Evolutionary conservation across 176 grass and related monocot genomes (phyloP), one percentile per base, ranked within the genome.

Genomic region (Phoenix roebelenii): DNA sequence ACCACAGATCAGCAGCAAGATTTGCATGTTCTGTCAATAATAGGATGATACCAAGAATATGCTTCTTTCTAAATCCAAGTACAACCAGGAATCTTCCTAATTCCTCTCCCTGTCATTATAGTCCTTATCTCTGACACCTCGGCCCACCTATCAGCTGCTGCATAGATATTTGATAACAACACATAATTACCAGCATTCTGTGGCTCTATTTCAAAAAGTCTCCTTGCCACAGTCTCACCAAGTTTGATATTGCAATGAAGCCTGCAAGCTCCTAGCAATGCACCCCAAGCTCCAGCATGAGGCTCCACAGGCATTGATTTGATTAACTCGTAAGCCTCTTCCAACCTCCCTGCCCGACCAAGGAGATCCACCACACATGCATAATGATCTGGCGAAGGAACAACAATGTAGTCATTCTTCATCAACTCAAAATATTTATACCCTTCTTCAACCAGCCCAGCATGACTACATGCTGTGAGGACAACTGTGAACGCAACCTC

Each of bases 101-200:
- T 70, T 48, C 84, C 76, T 64, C 75, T 92, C 71, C 67, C 79
- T 52, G 66, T 71, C 93, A 92, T 85, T 61, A 80, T 26, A 63
- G 23, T 51, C 79, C 93, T 98, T 75, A 92, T 18, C 72, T 73
- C 72, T 16, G 79, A 92, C 67, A 88, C 87, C 72, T 91, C 76
- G 17, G 49, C 66, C 93, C 87, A 98, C 70, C 84, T 85, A 76
- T 92, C 76, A n/a, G 66, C 78, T 64, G 77, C 80, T 17, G 93
- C 87, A 92, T 88, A 92, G 69, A 92, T 78, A 75, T 98, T 92
- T 67, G 87, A 98, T 44, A 98, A 69, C 18, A 73, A 63, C 23
- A 98, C 87, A 73, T 88, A 92, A 66, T 92, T 98, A 58, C 79
- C 87, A 74, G 87, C 93, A 88, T 91, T 97, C 18, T 85, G 25